Evolutionary conservation across 768 basidiomycete species (phyloP).

Genomic region (Pluteus cervinus): DNA sequence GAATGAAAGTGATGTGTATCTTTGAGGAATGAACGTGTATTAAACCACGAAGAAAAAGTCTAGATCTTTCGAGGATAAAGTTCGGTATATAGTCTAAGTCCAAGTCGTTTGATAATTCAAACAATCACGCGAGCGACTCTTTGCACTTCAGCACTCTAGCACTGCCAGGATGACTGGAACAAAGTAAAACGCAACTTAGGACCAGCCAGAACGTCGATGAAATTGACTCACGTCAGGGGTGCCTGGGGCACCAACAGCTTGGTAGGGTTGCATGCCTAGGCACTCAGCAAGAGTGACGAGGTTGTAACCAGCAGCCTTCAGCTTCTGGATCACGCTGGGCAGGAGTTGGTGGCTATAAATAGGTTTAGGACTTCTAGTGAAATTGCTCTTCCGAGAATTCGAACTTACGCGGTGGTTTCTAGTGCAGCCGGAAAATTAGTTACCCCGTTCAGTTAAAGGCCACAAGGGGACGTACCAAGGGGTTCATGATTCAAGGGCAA

Average conservation of each 20-base stretch:
- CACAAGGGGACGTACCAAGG: constrained; percentile 5
- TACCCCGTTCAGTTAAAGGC: constrained; percentile 3
- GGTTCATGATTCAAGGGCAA: constrained; percentile 31
- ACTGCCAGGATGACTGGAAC: too few species aligned
- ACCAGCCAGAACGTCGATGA: too few species aligned
- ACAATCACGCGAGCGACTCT: too few species aligned
- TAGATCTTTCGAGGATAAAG: too few species aligned
- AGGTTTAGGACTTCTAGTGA: neutral
- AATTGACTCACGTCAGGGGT: constrained; percentile 26
- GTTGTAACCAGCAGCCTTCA: constrained; percentile 26
- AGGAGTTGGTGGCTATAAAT: constrained; percentile 18
- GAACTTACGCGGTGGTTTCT: constrained; percentile 20
- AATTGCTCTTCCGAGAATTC: neutral
- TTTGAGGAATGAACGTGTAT: too few species aligned
- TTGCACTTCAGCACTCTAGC: too few species aligned
- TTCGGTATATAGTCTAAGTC: too few species aligned
- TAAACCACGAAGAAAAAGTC: too few species aligned
- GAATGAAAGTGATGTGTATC: too few species aligned
- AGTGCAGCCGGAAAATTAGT: constrained; percentile 5
- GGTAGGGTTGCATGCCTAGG: constrained; percentile 31
- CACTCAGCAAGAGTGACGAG: constrained; percentile 36
- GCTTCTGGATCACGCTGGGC: constrained; percentile 21
- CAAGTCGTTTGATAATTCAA: too few species aligned
- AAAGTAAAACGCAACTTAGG: too few species aligned
- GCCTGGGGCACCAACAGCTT: constrained; percentile 23